Base-by-base conservation (phyloP, 192 early-diverging fungal genomes). In the Podila horticola region DNA sequence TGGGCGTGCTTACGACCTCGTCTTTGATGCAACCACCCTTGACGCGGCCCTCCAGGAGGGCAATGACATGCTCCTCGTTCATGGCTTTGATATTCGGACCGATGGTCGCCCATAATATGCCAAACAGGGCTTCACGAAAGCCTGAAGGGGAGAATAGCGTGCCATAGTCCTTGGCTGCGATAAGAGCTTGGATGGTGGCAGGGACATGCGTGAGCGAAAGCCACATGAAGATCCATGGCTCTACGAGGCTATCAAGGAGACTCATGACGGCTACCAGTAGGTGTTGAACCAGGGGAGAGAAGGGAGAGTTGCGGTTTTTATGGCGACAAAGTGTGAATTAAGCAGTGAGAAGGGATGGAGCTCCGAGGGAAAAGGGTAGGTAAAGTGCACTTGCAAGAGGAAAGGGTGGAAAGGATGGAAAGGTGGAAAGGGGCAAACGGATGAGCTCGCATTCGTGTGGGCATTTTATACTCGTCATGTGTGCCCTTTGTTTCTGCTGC, bases 41-140 rank as follows among this genome's bases (percentile, higher is more conserved):
- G 45, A 65, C 41, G 17, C 63, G 63, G 24, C 63, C 63, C 17
- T 65, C 63, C 6, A 65, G 45, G 41, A 65, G 63, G 28, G 63
- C 63, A 49, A 49, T 19, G 45, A 65, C 26, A 31, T 45, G 41
- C 20, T 65, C 63, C 28, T 65, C 63, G 28, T 29, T 65, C 7
- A 2, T 11, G 13, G 63, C 45, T 65, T 65, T 65, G 41, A 65
- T 19, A 0, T 1, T 31, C 6, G 63, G 63, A 30, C 63, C 41
- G 41, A 65, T 19, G 26, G 63, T 48, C 10, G 63, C 63, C 63
- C 63, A 65, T 8, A 65, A 49, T 17, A 45, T 65, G 13, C 63
- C 63, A 49, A 65, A 65, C 28, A 65, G 63, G 5, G 63, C 63
- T 30, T 65, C 63, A 50, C 63, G 41, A 49, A 65, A 65, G 17